Base-by-base conservation (phyloP, 768 basidiomycete genomes). In the Multifurca ochricompacta region DNA sequence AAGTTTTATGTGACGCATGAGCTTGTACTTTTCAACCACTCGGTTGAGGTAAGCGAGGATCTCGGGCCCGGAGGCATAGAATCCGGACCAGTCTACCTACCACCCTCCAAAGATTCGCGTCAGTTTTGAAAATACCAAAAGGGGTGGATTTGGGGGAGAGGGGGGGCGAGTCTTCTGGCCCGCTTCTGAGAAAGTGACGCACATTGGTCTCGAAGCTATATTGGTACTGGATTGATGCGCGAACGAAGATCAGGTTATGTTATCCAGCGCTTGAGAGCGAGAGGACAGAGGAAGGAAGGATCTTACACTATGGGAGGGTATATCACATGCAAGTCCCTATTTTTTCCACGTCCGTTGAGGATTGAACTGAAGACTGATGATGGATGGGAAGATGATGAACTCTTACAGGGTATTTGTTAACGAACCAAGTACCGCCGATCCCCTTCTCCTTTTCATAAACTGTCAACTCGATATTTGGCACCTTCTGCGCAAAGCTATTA, bases 361-460 rank as follows among this genome's bases (percentile, higher is more conserved):
- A 28, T 14, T 5, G 13, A 40, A 34, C 10, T n/a, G n/a, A 16
- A 13, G 11, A 30, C 18, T 32, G 45, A 7, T 6, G 25, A 62
- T 72, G 62, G n/a, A n/a, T n/a, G n/a, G n/a, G n/a, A n/a, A n/a
- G n/a, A n/a, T n/a, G n/a, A n/a, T n/a, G n/a, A n/a, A n/a, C n/a
- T n/a, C n/a, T n/a, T 44, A 78, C 78, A 4, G 79, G 79, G 62
- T 81, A 82, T 52, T 65, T 72, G 53, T 80, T 82, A 5, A 68
- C 66, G 57, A 70, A 76, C 82, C 82, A 85, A 3, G 79, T 76
- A 3, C 82, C 82, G 11, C 81, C 82, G 23, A 85, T 69, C 2
- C 74, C 76, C 45, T 78, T 69, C 2, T 74, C 76, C 45, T 78
- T 77, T 51, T 84, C 82, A 62, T 81, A 84, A 9, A 83, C 74